A percentile compares a stretch with the other conserved stretches of the same genome.
phyloP scores from a whole-genome alignment of 2,329 filamentous ascomycete genomes.

The Trichoderma sp. region DNA sequence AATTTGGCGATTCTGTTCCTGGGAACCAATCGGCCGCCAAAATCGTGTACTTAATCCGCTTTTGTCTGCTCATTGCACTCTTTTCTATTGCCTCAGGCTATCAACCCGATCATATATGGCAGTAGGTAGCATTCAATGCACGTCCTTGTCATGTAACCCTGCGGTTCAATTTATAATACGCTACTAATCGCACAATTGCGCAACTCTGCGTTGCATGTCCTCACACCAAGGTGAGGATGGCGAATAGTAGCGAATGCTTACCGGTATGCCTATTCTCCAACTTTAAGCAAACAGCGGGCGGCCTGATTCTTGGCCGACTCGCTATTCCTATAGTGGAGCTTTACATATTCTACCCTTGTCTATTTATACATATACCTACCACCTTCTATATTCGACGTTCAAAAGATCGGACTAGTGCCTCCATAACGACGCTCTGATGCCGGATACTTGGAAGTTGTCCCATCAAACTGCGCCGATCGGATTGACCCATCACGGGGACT shows the following conservation, averaged over 20 bases:
- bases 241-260: background rate
- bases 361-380: background rate
- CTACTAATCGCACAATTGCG: background rate
- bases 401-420: background rate
- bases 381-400: background rate
- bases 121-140: background rate
- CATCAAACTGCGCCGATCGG: background rate
- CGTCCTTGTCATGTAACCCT: background rate
- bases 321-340: background rate
- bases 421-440: background rate
- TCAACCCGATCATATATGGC: background rate
- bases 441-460: background rate
- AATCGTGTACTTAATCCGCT: too few relatives aligned
- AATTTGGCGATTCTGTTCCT: background rate
- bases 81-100: background rate
- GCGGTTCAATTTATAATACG: background rate
- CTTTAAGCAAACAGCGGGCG: constrained; percentile 25
- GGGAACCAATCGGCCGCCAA: background rate
- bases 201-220: background rate
- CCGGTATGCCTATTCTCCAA: background rate
- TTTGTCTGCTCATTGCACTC: background rate
- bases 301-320: background rate
- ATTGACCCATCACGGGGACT: background rate
- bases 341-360: background rate
- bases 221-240: background rate